phyloP scores from a whole-genome alignment of 805 yeast genomes.

The Suhomyces sp. region DNA sequence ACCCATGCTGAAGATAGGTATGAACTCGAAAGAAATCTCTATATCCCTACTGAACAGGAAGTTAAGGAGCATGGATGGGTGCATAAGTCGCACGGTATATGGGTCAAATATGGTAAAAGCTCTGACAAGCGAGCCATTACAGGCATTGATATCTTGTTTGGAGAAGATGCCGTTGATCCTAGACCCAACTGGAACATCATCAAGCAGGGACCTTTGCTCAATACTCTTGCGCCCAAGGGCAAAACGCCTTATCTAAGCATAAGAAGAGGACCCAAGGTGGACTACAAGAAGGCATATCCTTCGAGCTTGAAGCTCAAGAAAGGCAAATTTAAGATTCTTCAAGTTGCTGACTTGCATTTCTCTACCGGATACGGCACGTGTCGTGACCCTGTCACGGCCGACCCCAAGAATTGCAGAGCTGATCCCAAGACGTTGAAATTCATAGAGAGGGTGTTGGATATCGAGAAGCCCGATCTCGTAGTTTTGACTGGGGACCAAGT shows the following conservation, averaged over 20 bases:
- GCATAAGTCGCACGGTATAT: slow-evolving; percentile 47
- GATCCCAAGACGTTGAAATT: slow-evolving; percentile 69
- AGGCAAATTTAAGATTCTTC: slow-evolving; percentile 72
- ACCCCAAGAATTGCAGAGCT: slow-evolving; percentile 60
- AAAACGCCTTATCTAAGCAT: slow-evolving; percentile 30
- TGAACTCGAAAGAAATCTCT: slow-evolving; percentile 15
- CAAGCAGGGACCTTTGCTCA: slow-evolving; percentile 18
- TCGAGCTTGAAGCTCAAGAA: slow-evolving; percentile 37
- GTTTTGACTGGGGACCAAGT: slow-evolving; percentile 91
- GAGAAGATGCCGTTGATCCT: slow-evolving; percentile 72
- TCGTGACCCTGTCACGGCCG: slow-evolving; percentile 64
- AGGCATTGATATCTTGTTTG: slow-evolving; percentile 69
- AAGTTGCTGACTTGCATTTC: slow-evolving; percentile 88
- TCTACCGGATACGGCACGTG: slow-evolving; percentile 83
- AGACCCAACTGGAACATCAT: slow-evolving; percentile 63
- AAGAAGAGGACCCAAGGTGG: slow-evolving; percentile 33
- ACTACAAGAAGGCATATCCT: slow-evolving; percentile 22
- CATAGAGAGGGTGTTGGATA: slow-evolving; percentile 58
- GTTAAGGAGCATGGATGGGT: slow-evolving; percentile 46
- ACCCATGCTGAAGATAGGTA: slow-evolving; percentile 15
- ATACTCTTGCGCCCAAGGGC: slow-evolving; percentile 17
- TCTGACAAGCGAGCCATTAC: slow-evolving; percentile 41
- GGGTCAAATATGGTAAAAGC: slow-evolving; percentile 54
- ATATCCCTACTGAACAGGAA: slow-evolving; percentile 36
- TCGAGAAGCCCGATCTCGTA: slow-evolving; percentile 80